phyloP scores from a whole-genome alignment of 2,329 filamentous ascomycete genomes.

The Clonostachys sp. region DNA sequence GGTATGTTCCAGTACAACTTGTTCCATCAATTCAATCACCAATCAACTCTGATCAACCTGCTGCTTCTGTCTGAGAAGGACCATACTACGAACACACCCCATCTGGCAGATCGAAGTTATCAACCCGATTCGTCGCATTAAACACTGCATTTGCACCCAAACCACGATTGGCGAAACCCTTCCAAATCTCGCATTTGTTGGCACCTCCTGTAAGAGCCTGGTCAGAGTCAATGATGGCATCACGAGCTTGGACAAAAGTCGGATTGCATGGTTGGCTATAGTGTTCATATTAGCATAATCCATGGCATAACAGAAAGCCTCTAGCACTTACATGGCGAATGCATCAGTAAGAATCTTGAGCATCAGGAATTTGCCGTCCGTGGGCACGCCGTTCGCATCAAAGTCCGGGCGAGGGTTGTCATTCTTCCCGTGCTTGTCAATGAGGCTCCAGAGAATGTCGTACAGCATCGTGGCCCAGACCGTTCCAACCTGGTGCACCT shows the following conservation, averaged over 20 bases:
- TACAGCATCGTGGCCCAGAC: slow-evolving; percentile 46
- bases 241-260: slow-evolving; percentile 38
- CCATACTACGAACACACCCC: neutral
- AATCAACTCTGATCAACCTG: too few species aligned
- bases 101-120: slow-evolving; percentile 2
- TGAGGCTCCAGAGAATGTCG: slow-evolving; percentile 46
- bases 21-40: too few species aligned
- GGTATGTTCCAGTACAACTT: too few species aligned
- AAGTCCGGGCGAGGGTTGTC: slow-evolving; percentile 27
- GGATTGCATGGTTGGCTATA: slow-evolving; percentile 42
- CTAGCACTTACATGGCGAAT: neutral
- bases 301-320: too few species aligned
- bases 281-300: too few species aligned
- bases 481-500: slow-evolving; percentile 34
- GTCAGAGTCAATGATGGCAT: slow-evolving; percentile 46
- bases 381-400: slow-evolving; percentile 29
- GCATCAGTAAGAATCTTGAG: slow-evolving; percentile 24
- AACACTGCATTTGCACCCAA: slow-evolving; percentile 29
- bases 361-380: slow-evolving; percentile 38
- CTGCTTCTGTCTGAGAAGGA: too few species aligned
- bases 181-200: slow-evolving; percentile 44
- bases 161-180: slow-evolving; percentile 44
- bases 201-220: slow-evolving; percentile 37
- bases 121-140: neutral
- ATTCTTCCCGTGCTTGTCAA: slow-evolving; percentile 43